Evolutionary conservation across 2,329 filamentous ascomycete species (phyloP).

Genomic region (Beauveria australis): DNA sequence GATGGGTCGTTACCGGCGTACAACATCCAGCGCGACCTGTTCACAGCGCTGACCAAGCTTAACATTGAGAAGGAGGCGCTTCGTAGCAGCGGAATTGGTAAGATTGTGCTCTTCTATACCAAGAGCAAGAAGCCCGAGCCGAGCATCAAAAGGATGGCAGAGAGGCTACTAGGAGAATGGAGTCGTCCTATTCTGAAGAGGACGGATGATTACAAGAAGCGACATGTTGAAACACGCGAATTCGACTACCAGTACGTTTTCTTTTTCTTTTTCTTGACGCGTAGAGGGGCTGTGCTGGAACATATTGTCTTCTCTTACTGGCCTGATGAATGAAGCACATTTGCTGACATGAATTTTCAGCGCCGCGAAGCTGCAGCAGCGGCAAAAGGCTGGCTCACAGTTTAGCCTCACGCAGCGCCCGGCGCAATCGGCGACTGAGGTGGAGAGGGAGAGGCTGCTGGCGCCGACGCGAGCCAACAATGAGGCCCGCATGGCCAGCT

Average conservation of each 20-base stretch:
- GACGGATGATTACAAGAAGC: slow-evolving; percentile 90
- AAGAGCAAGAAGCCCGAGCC: slow-evolving; percentile 85
- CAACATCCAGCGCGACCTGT: slow-evolving; percentile 93
- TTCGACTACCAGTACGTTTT: slow-evolving; percentile 53
- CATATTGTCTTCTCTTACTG: too few species aligned
- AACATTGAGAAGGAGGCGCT: slow-evolving; percentile 88
- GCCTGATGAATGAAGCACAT: background rate
- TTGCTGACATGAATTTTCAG: slow-evolving; percentile 22
- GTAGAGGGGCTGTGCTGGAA: too few species aligned
- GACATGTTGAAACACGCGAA: slow-evolving; percentile 55
- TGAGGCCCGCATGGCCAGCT: slow-evolving; percentile 46
- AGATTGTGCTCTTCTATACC: slow-evolving; percentile 94
- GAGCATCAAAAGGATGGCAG: slow-evolving; percentile 86
- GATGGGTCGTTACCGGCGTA: slow-evolving; percentile 93
- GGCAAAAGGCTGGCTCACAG: slow-evolving; percentile 38
- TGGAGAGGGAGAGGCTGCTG: slow-evolving; percentile 50
- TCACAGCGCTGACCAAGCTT: slow-evolving; percentile 68
- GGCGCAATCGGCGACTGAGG: slow-evolving; percentile 32
- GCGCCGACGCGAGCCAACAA: slow-evolving; percentile 47
- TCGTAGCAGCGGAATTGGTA: slow-evolving; percentile 86
- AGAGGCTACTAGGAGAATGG: slow-evolving; percentile 91
- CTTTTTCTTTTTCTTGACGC: background rate
- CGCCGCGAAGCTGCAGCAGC: slow-evolving; percentile 45
- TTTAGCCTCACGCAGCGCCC: slow-evolving; percentile 44
- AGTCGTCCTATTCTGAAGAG: slow-evolving; percentile 88